These are phyloP conservation scores for Lophiotrema nucula DNA, from an alignment of 495 filamentous ascomycete genomes.

Conservation along the genomic window DNA sequence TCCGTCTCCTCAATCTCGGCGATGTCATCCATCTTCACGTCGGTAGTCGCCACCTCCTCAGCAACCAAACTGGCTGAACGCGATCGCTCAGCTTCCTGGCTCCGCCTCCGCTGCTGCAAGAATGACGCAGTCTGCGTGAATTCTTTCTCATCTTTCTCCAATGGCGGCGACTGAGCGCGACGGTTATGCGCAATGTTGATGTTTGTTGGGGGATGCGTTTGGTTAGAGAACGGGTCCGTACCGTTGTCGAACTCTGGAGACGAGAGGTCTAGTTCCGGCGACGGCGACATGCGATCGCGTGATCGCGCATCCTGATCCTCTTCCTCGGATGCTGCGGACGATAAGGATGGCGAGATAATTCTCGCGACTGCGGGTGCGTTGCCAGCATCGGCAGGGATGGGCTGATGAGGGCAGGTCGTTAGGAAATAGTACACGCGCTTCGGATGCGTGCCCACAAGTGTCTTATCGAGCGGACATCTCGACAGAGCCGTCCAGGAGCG, in stretches of 20 bases:
- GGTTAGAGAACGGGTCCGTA: constrained; percentile 57
- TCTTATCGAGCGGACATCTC: constrained; percentile 87
- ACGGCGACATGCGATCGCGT: constrained; percentile 76
- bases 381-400: constrained; percentile 63
- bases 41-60: constrained; percentile 3
- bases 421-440: constrained; percentile 95
- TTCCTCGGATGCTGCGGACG: constrained; percentile 68
- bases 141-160: constrained; percentile 94
- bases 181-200: constrained; percentile 57
- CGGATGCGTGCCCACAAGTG: constrained; percentile 86
- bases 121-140: constrained; percentile 82
- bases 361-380: constrained; percentile 48
- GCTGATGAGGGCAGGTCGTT: constrained; percentile 77
- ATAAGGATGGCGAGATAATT: constrained; percentile 83
- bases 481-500: constrained; percentile 77
- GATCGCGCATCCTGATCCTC: constrained; percentile 68
- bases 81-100: constrained; percentile 25
- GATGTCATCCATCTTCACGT: constrained; percentile 32
- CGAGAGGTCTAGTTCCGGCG: constrained; percentile 89
- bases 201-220: constrained; percentile 43
- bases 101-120: constrained; percentile 70
- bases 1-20: constrained; percentile 41
- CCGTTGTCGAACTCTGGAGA: constrained; percentile 81
- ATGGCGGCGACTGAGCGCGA: constrained; percentile 74
- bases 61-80: background rate